Percentiles rank a stretch among this genome's conserved stretches.
phyloP scores from a whole-genome alignment of 306 rosid species.

The cucumber (Cucumis sativus) region Cucumber_9930_V3 NC_026655.2:2325001-2325500 shows the following conservation, averaged over 20 bases:
- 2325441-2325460: constrained; percentile 37
- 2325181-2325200: constrained; percentile 63
- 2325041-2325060: background rate
- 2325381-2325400: constrained; percentile 80
- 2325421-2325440: constrained; percentile 56
- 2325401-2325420: constrained; percentile 62
- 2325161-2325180: constrained; percentile 50
- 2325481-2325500: constrained; percentile 75
- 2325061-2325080: too few relatives aligned
- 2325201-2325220: constrained; percentile 85
- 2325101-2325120: constrained; percentile 41
- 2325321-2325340: constrained; percentile 25
- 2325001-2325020: background rate
- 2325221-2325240: constrained; percentile 70
- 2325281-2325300: constrained; percentile 46
- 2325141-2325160: constrained; percentile 61
- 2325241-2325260: constrained; percentile 33
- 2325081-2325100: background rate
- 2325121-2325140: constrained; percentile 44
- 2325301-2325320: constrained; percentile 32
- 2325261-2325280: constrained; percentile 67
- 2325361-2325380: constrained; percentile 32
- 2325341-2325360: constrained; percentile 27
- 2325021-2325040: background rate
- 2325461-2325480: constrained; percentile 45